A percentile compares a stretch with the other conserved stretches of the same genome.
Evolutionary conservation across 129 eudicot genomes (phyloP).

Genomic region (Lonicera japonica): DNA sequence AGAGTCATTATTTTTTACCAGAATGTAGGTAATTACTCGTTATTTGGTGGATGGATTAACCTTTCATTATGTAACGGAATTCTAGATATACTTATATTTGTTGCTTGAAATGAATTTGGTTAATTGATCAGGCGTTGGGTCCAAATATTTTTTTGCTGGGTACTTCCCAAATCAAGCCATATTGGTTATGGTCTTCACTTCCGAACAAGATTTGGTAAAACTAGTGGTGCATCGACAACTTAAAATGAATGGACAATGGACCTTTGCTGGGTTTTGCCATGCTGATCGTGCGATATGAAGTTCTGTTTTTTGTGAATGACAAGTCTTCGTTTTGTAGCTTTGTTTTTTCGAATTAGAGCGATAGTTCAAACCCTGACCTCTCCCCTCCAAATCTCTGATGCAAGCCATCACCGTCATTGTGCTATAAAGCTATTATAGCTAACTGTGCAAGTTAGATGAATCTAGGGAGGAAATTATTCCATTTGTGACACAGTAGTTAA

Average conservation of each 20-base stretch:
- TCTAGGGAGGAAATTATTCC: background rate
- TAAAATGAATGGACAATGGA: conserved; percentile 3
- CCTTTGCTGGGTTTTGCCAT: background rate
- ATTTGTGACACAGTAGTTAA: background rate
- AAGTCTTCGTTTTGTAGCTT: background rate
- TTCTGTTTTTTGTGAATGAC: background rate
- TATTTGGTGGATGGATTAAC: background rate
- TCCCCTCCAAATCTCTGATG: no score
- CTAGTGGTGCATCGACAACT: conserved; percentile 9
- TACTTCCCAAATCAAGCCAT: conserved; percentile 66
- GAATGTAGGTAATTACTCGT: background rate
- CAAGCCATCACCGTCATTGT: no score
- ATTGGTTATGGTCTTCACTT: conserved; percentile 77
- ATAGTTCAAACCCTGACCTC: no score
- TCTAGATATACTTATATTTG: background rate
- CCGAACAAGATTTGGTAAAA: conserved; percentile 39
- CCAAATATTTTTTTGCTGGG: conserved; percentile 72
- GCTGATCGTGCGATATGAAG: background rate
- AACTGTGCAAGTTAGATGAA: no score
- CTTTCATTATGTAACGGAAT: background rate
- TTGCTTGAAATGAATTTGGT: conserved; percentile 4
- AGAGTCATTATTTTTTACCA: background rate
- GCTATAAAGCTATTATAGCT: no score
- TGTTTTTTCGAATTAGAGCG: no score
- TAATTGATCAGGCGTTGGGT: conserved; percentile 56